phyloP scores from a whole-genome alignment of 2,329 filamentous ascomycete genomes.

The Talaromyces verruculosus region DNA sequence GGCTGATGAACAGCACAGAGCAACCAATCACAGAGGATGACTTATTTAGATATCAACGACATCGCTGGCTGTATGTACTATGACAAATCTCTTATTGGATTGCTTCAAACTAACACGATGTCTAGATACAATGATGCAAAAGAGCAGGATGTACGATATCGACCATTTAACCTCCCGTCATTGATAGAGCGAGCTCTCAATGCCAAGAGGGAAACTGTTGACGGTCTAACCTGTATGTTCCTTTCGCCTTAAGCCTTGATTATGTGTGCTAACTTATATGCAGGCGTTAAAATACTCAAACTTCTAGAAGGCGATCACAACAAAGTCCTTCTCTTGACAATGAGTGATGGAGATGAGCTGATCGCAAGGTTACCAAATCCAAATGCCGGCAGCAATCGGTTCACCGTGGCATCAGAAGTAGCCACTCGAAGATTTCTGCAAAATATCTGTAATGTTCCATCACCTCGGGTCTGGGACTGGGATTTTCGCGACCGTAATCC shows the following conservation, averaged over 20 bases:
- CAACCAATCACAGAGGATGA: conserved; percentile 27
- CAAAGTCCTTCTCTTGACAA: conserved; percentile 29
- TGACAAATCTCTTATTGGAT: not conserved
- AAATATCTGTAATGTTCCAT: conserved; percentile 29
- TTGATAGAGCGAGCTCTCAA: conserved; percentile 26
- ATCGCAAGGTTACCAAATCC: conserved; percentile 26
- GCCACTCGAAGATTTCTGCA: conserved; percentile 29
- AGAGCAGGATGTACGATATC: conserved; percentile 30
- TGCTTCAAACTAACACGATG: conserved; percentile 18
- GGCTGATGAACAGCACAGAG: conserved; percentile 18
- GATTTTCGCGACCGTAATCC: conserved; percentile 36
- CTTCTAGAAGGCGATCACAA: conserved; percentile 31
- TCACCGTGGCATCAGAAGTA: conserved; percentile 28
- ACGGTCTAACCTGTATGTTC: conserved; percentile 12
- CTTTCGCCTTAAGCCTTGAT: not conserved
- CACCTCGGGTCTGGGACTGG: conserved; percentile 39
- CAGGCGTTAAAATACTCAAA: conserved; percentile 26
- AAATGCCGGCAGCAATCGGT: conserved; percentile 26
- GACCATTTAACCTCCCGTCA: conserved; percentile 29
- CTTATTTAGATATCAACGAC: conserved; percentile 30
- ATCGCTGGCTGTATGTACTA: conserved; percentile 30
- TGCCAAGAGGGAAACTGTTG: not conserved
- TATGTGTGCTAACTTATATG: not conserved
- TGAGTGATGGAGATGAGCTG: conserved; percentile 27
- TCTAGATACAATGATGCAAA: conserved; percentile 28